Conservation (phyloP, 805 yeast genomes). For the Candida sakaeoensis region DNA sequence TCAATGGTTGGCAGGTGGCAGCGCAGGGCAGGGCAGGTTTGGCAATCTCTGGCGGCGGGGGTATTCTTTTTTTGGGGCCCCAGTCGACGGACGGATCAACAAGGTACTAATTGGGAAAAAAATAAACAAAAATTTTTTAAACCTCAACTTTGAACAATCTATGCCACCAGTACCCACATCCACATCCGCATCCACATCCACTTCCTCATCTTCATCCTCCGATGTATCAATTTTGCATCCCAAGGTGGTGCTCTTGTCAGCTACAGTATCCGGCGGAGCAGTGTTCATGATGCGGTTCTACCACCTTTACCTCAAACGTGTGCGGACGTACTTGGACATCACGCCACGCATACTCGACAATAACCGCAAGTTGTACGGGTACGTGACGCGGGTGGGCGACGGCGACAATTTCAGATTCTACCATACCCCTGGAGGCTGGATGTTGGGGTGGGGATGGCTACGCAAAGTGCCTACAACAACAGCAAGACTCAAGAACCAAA, state of each 20-base stretch:
- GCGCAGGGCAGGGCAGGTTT: no score
- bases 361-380: constrained; percentile 45
- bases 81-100: no score
- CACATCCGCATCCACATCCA: neutral
- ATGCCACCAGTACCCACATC: no score
- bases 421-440: constrained; percentile 88
- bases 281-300: constrained; percentile 29
- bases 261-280: constrained; percentile 27
- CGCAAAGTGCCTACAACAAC: constrained; percentile 57
- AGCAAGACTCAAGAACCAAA: constrained; percentile 52
- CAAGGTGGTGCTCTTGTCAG: constrained; percentile 34
- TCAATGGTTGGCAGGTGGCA: no score
- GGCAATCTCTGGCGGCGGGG: no score
- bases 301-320: constrained; percentile 29
- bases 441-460: constrained; percentile 93
- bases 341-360: constrained; percentile 32
- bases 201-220: constrained; percentile 4
- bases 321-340: constrained; percentile 34
- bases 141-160: no score
- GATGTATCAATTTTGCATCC: constrained; percentile 32
- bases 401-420: constrained; percentile 92
- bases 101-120: no score
- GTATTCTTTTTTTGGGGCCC: no score
- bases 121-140: no score
- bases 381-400: constrained; percentile 88